These are phyloP conservation scores for Umbilicus rupestris DNA, from an alignment of 164 flowering plant species.

Conservation along the genomic window DNA sequence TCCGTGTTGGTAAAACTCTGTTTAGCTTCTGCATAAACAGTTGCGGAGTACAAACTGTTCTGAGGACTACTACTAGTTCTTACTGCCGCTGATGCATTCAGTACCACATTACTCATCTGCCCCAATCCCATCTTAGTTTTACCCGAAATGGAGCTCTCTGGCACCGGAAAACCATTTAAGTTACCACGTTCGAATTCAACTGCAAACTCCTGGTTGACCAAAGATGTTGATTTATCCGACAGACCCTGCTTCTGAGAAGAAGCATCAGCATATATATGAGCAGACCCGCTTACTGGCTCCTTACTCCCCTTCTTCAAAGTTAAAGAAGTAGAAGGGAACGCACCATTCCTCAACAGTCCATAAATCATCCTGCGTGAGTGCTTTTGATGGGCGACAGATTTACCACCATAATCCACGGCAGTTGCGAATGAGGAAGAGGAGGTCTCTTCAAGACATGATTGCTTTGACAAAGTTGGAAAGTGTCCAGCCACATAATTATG, in stretches of 20 bases:
- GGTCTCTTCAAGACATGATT: neutral
- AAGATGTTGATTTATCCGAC: neutral
- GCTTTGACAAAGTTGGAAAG: slow-evolving; percentile 14
- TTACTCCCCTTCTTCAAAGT: neutral
- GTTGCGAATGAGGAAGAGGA: neutral
- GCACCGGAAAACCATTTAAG: neutral
- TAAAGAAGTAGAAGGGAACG: neutral
- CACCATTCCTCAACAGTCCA: neutral
- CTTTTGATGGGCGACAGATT: neutral
- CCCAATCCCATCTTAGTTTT: neutral
- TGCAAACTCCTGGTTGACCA: neutral
- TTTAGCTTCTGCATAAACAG: slow-evolving; percentile 7
- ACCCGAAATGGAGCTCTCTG: neutral
- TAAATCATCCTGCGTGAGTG: neutral
- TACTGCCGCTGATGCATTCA: neutral
- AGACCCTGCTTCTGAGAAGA: slow-evolving; percentile 2
- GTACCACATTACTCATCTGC: neutral
- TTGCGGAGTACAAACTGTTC: neutral
- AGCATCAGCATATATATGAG: neutral
- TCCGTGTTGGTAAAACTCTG: slow-evolving; percentile 5
- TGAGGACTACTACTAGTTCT: neutral
- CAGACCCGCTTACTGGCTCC: neutral
- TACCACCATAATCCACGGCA: neutral
- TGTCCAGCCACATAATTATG: neutral
- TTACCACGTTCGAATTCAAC: too few relatives aligned